These are phyloP conservation scores for Diversispora epigaea DNA, from an alignment of 192 early-diverging fungal species.

Conservation along the genomic window DNA sequence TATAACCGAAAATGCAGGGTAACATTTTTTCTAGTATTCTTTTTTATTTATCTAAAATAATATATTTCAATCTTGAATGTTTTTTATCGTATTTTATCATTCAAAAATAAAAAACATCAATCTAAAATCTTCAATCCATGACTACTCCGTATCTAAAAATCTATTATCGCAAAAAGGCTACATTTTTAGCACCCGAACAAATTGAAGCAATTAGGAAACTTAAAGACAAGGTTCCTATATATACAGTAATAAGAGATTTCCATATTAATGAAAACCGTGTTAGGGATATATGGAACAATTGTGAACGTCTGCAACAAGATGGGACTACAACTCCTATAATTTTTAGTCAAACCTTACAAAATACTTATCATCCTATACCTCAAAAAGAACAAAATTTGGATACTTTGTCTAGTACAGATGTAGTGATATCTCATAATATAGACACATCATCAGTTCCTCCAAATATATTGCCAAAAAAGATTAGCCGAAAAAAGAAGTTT, in stretches of 20 bases:
- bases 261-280: slow-evolving; percentile 26
- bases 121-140: slow-evolving; percentile 13
- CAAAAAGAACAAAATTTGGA: too few species aligned
- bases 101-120: slow-evolving; percentile 14
- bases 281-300: slow-evolving; percentile 21
- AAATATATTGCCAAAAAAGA: too few species aligned
- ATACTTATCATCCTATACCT: slow-evolving; percentile 1
- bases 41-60: slow-evolving; percentile 25
- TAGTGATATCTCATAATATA: too few species aligned
- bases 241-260: slow-evolving; percentile 29
- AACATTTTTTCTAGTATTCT: slow-evolving; percentile 16
- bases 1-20: not conserved
- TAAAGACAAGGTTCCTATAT: slow-evolving; percentile 24
- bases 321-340: not conserved
- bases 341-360: not conserved
- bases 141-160: slow-evolving; percentile 25
- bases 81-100: slow-evolving; percentile 23
- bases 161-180: slow-evolving; percentile 17
- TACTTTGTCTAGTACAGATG: too few species aligned
- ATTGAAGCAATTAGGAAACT: slow-evolving; percentile 27
- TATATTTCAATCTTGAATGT: slow-evolving; percentile 2
- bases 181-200: slow-evolving; percentile 21
- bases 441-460: too few species aligned
- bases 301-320: slow-evolving; percentile 2
- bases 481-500: too few species aligned